A percentile compares a stretch with the other conserved stretches of the same genome.
phyloP scores from a whole-genome alignment of 441 rosid genomes.

The Geranium incanum region DNA sequence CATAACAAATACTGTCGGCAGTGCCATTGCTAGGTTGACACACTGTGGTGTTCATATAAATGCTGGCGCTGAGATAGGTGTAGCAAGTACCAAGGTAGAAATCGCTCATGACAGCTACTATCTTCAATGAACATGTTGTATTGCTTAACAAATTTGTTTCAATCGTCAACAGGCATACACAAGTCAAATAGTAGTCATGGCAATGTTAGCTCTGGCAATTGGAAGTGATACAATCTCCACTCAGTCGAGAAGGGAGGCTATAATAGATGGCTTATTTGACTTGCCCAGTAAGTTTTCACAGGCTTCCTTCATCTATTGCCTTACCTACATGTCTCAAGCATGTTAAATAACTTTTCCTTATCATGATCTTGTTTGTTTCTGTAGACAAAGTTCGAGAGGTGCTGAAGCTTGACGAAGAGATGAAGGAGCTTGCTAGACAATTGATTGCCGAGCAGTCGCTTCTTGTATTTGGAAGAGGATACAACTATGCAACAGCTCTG shows the following conservation, averaged over 20 bases:
- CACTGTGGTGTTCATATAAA: slow-evolving; percentile 91
- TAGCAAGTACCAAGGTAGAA: slow-evolving; percentile 84
- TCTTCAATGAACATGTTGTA: background rate
- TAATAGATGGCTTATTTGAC: slow-evolving; percentile 72
- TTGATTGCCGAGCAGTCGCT: slow-evolving; percentile 80
- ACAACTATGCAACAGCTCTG: slow-evolving; percentile 81
- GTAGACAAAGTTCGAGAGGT: slow-evolving; percentile 84
- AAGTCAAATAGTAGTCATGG: slow-evolving; percentile 95
- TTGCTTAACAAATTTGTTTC: slow-evolving; percentile 3
- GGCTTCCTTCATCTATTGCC: slow-evolving; percentile 6
- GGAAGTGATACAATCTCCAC: slow-evolving; percentile 72
- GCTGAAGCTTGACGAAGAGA: slow-evolving; percentile 69
- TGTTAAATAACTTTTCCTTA: background rate
- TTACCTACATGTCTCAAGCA: background rate
- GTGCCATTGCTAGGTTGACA: slow-evolving; percentile 87
- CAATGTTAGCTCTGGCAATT: slow-evolving; percentile 83
- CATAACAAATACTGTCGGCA: slow-evolving; percentile 89
- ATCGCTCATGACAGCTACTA: background rate
- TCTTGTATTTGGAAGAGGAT: slow-evolving; percentile 91
- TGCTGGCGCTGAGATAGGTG: slow-evolving; percentile 95
- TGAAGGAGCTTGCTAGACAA: slow-evolving; percentile 74
- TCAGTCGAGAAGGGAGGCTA: slow-evolving; percentile 64
- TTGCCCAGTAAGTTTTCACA: slow-evolving; percentile 48
- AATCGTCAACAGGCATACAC: slow-evolving; percentile 64
- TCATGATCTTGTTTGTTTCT: slow-evolving; percentile 3